Base-by-base conservation (phyloP, 2,329 filamentous ascomycete genomes). In the Cordyceps cicadae region DNA sequence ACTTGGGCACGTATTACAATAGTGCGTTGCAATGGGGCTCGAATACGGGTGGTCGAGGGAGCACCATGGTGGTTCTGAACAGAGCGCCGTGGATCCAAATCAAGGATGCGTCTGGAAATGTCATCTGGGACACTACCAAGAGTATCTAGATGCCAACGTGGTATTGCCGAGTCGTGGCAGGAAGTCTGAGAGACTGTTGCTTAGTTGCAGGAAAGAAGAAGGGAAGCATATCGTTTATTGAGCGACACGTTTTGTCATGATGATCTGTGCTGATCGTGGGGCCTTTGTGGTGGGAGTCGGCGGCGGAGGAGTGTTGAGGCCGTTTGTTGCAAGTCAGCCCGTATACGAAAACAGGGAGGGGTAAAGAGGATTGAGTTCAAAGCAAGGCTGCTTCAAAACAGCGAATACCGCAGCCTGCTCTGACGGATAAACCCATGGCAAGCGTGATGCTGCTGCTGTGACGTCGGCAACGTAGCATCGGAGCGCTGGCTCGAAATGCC, bases 51-150 rank as follows among this genome's bases (percentile, higher is more conserved):
- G 63, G 64, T 7, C 26, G 53, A 3, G 64, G 64, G 5, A 51
- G 45, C 37, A 57, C 59, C 12, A 37, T 65, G 49, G 61, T 60
- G 12, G 58, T 64, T 24, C 24, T 64, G 3, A 64, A 62, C 50
- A 37, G 54, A 37, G 59, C 62, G 5, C 64, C 64, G 29, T 65
- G 64, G 64, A 64, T 65, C 29, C 63, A 65, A 51, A 63, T 65
- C 51, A 57, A 59, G 50, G 63, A 64, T 12, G 62, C 41, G 29
- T 64, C 63, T 8, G 64, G 64, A 15, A 57, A 59, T 48, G 64
- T 64, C 26, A 62, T 65, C 26, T 65, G 63, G 64, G 64, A 65
- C 21, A 65, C 64, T 3, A 64, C 62, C 21, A 57, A 65, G 57
- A 60, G 55, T 26, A 59, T 34, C 34, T 63, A 50, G 9, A 24